Evolutionary conservation across 805 yeast genomes (phyloP).

Genomic region (Kluyveromyces lactis): DNA sequence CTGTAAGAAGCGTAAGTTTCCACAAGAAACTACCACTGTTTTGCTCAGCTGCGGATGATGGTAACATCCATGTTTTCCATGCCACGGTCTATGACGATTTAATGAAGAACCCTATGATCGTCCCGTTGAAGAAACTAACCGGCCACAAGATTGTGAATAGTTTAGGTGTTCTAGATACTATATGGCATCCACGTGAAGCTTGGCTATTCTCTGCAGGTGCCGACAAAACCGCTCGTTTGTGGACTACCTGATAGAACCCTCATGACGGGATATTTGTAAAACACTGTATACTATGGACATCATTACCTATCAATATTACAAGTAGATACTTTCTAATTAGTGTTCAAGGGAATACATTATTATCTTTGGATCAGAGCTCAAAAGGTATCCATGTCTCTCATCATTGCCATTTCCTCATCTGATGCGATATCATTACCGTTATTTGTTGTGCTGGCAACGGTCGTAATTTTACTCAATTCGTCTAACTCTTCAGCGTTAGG

Average conservation of each 20-base stretch:
- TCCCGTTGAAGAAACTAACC: constrained; percentile 86
- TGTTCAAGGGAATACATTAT: too few species aligned
- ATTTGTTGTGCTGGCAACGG: background rate
- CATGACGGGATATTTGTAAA: too few species aligned
- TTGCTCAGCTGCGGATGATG: constrained; percentile 94
- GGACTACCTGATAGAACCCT: constrained; percentile 62
- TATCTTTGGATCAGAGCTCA: too few species aligned
- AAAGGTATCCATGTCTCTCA: constrained; percentile 3
- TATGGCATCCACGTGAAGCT: constrained; percentile 98
- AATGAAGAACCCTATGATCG: constrained; percentile 91
- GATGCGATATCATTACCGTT: background rate
- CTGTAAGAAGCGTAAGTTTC: constrained; percentile 81
- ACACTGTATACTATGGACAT: too few species aligned
- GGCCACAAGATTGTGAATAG: constrained; percentile 79
- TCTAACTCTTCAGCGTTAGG: background rate
- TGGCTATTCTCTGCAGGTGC: constrained; percentile 98
- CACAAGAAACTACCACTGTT: constrained; percentile 86
- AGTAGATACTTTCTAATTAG: too few species aligned
- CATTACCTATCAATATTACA: too few species aligned
- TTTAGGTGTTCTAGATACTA: constrained; percentile 77
- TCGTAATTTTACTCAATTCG: background rate
- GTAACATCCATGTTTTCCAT: constrained; percentile 87
- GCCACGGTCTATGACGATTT: constrained; percentile 85
- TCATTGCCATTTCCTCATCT: constrained; percentile 2
- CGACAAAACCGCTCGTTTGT: constrained; percentile 87